Base-by-base conservation (phyloP, 305 asterid genomes). In the Solanum aculeatissimum region DNA sequence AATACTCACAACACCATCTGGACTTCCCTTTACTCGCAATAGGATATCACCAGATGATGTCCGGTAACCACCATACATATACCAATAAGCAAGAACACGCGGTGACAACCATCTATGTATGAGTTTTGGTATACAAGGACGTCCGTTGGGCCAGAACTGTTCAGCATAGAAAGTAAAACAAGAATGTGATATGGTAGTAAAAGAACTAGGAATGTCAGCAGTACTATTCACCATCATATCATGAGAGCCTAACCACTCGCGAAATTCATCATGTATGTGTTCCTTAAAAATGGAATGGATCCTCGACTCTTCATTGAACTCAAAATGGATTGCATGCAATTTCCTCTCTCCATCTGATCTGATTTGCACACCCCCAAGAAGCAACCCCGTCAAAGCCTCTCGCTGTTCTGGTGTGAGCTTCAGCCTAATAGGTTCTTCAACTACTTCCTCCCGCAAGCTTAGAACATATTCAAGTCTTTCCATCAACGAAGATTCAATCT, bases 71-170 rank as follows among this genome's bases (percentile, higher is more conserved):
- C 94, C 93, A 29, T 93, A 93, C 99, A 96, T 95, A 49, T 94
- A 96, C 99, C 99, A 96, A 77, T 94, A 95, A 13, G 98, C 99
- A 88, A 96, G 94, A 87, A 91, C 95, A 47, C 94, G 92, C 62
- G 97, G 97, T 2, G 98, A 94, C 85, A 96, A 38, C 98, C 99
- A 96, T 85, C 98, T 88, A 55, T 95, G 95, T 79, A 96, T 91
- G 65, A 96, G 93, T 88, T 92, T 94, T 45, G 99, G 99, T 72
- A 94, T 90, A 11, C 81, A 91, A 8, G 92, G 94, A 21, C 11
- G 84, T 23, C 94, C 92, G 29, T 90, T 90, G 3, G 92, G 89
- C 91, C 91, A 91, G 89, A 96, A 96, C 86, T 93, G 98, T 57
- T 96, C 92, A 1, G 97, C 97, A 8, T 91, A 96, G 84, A 95